Percentiles rank a stretch among this genome's conserved stretches.
These are phyloP conservation scores for Microdochium bolleyi DNA, from an alignment of 2,329 filamentous ascomycete species.

Conservation along the genomic window DNA sequence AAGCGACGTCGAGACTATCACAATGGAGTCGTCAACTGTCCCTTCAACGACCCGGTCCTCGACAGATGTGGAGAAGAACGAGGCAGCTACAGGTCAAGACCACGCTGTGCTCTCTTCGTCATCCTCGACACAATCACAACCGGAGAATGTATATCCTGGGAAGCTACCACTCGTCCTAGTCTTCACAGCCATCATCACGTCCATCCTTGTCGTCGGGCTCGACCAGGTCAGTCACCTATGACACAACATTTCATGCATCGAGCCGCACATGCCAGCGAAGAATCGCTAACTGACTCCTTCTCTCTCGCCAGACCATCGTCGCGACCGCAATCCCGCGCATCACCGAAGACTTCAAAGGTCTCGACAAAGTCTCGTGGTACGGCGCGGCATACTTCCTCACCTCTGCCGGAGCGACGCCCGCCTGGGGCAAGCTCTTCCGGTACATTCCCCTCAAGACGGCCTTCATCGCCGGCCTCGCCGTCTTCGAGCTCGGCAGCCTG, in stretches of 20 bases:
- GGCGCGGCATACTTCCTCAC: conserved; percentile 17
- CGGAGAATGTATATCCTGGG: not conserved
- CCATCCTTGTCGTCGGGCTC: not conserved
- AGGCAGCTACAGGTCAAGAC: too few species aligned
- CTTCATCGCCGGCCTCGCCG: conserved; percentile 16
- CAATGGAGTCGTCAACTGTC: not conserved
- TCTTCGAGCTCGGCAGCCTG: conserved; percentile 23
- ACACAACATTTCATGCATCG: too few species aligned
- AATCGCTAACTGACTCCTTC: not conserved
- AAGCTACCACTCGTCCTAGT: not conserved
- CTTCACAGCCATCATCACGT: not conserved
- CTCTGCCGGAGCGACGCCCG: conserved; percentile 8
- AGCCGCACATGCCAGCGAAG: not conserved
- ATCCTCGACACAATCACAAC: not conserved
- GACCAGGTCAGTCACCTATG: not conserved
- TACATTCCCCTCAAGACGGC: conserved; percentile 19
- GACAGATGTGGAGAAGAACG: not conserved
- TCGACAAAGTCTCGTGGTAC: conserved; percentile 19
- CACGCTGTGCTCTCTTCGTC: not conserved
- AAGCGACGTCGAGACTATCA: not conserved
- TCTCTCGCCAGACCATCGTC: not conserved
- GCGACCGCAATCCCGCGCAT: conserved; percentile 13
- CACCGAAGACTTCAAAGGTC: conserved; percentile 16
- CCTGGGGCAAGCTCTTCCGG: conserved; percentile 21
- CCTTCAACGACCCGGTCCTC: not conserved